Evolutionary conservation across 169 alveolate genomes (phyloP), one percentile per base, ranked within the genome.

Genomic region (Miamiensis avidus): DNA sequence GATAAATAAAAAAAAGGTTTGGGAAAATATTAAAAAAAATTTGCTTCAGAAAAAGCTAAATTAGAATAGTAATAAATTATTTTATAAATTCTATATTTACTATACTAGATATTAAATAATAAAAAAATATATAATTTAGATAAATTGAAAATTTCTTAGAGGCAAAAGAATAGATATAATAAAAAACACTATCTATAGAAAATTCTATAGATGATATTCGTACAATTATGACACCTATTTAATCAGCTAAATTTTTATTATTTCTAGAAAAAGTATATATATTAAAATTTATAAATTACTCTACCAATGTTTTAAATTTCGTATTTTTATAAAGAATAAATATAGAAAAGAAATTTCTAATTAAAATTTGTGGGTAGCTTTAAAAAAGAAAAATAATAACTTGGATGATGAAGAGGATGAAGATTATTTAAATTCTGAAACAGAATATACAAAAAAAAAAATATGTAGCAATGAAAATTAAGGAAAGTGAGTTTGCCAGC

Each of bases 321-420:
- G 69, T 49, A 49, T 11, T 81, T 4, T 33, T 69, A 26, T 0
- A 31, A 74, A 86, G 90, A 86, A 86, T 76, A 86, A 86, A 86
- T 86, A 75, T 86, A 79, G 90, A 75, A 86, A 79, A 69, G 90
- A 86, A 81, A 81, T 86, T 49, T 74, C 77, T 11, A 86, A 81
- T 74, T 49, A 31, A 16, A 73, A 65, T 32, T 29, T 86, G 31
- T 86, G 90, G 90, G 85, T 81, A 4, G 77, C 84, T 25, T 49
- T 79, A 28, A 49, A 79, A 72, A 79, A 79, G 25, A 74, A 78
- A 34, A 78, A 29, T 78, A 74, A 74, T 27, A 74, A 79, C 1
- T 49, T 34, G 25, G 84, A 79, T 72, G 34, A 49, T 79, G 84
- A 79, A 29, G 69, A 49, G 69, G 4, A 49, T 11, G 69, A 49